Conservation (phyloP, 1,139 yeast genomes). For the Debaryomyces nepalensis region DNA sequence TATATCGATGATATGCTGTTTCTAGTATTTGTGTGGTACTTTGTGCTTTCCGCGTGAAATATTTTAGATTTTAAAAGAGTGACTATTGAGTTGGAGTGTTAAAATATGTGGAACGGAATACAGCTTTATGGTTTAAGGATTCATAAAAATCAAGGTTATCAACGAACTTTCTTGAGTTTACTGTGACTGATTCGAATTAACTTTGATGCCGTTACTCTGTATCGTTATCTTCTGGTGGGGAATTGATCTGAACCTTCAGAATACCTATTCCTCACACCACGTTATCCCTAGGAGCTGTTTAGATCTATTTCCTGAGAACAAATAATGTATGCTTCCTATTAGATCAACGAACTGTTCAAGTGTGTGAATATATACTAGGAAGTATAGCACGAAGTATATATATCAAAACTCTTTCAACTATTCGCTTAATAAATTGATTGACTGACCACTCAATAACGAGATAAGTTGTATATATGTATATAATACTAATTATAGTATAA, state of each 20-base stretch:
- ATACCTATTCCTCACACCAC: no score
- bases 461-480: not conserved
- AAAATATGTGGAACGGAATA: conserved; percentile 10
- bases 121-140: conserved; percentile 5
- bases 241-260: not conserved
- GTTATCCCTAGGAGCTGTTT: not conserved
- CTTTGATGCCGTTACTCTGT: no score
- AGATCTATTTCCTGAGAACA: not conserved
- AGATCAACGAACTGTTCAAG: not conserved
- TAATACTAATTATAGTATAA: conserved; percentile 2
- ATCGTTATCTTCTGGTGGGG: not conserved
- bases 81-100: conserved; percentile 22
- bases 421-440: conserved; percentile 4
- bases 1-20: not conserved
- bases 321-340: conserved; percentile 1
- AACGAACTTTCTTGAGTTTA: conserved; percentile 1
- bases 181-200: no score
- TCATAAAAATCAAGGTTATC: conserved; percentile 6
- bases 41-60: conserved; percentile 4
- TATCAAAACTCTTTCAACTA: conserved; percentile 3
- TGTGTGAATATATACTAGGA: conserved; percentile 7
- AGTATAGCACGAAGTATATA: not conserved
- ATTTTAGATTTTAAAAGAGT: conserved; percentile 17
- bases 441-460: conserved; percentile 3
- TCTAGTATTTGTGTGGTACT: not conserved